Evolutionary conservation across 2,329 filamentous ascomycete species (phyloP), one percentile per base, ranked within the genome.

Genomic region (Cercospora zeina): DNA sequence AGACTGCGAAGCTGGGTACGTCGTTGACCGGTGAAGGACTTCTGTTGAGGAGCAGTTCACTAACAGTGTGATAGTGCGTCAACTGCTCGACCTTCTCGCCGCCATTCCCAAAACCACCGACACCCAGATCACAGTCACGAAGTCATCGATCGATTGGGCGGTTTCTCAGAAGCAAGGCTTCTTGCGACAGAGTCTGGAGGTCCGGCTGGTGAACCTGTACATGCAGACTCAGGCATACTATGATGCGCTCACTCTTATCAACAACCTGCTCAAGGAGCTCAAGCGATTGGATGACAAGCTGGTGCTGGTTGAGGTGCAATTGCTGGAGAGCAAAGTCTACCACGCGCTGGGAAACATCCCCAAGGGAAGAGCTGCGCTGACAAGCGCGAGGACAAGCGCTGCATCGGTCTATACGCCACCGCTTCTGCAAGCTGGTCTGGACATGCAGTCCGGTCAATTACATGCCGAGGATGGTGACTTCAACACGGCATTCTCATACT

Each of bases 81-180:
- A 97, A 80, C 87, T 99, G 27, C 89, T 99, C 77, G 95, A 99
- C 78, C 87, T 97, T 77, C 95, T 97, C 83, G 87, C 90, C 72
- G 86, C 89, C 73, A 97, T 97, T 71, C 95, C 96, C 73, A 89
- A 97, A 79, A 95, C 91, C 71, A 89, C 89, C 81, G 95, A 99
- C 76, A 90, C 89, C 75, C 95, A 99, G 81, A 92, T 96, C 77
- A 82, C 88, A 76, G 91, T 97, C 72, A 99, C 95, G 74, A 96
- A 96, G 80, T 96, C 95, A 79, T 97, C 92, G 82, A 99, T 99
- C 87, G 93, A 97, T 81, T 99, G 95, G 95, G 95, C 95, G 54
- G 91, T 93, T 59, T 90, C 91, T 57, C 92, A 97, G 81, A 90
- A 93, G 71, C 89, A 95, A 74, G 91, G 91, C 64, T 99, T 99